phyloP scores from a whole-genome alignment of 257 asterid species.

The Nemophila menziesii region DNA sequence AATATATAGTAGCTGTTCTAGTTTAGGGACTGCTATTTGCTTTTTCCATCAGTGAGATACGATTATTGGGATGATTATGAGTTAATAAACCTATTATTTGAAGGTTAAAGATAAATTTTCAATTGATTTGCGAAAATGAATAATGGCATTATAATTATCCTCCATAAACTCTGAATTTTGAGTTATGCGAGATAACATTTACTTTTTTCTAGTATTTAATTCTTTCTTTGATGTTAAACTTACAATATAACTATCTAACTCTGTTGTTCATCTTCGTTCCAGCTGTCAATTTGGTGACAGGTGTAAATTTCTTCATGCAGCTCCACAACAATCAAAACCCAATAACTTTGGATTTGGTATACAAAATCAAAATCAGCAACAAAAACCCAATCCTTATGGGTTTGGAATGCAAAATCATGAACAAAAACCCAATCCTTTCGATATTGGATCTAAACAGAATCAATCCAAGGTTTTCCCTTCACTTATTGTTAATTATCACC shows the following conservation, averaged over 20 bases:
- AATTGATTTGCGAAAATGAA: not conserved
- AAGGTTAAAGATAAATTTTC: not conserved
- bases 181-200: not conserved
- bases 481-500: constrained; percentile 2
- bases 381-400: constrained; percentile 66
- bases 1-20: too few species aligned
- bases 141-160: not conserved
- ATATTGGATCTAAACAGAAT: constrained; percentile 43
- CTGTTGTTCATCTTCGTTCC: constrained; percentile 22
- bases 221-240: not conserved
- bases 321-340: constrained; percentile 40
- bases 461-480: constrained; percentile 53
- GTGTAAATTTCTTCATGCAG: constrained; percentile 61
- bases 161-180: not conserved
- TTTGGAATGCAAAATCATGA: constrained; percentile 57
- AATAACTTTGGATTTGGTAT: constrained; percentile 65
- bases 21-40: too few species aligned
- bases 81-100: not conserved
- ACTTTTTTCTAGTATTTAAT: not conserved
- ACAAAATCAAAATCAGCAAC: constrained; percentile 36
- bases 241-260: constrained; percentile 10
- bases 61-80: not conserved
- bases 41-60: too few species aligned
- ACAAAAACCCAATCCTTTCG: constrained; percentile 57
- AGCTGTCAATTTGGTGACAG: constrained; percentile 72